Base-by-base conservation (phyloP, 345 rosid genomes). In the Excoecaria cochinchinensis region DNA sequence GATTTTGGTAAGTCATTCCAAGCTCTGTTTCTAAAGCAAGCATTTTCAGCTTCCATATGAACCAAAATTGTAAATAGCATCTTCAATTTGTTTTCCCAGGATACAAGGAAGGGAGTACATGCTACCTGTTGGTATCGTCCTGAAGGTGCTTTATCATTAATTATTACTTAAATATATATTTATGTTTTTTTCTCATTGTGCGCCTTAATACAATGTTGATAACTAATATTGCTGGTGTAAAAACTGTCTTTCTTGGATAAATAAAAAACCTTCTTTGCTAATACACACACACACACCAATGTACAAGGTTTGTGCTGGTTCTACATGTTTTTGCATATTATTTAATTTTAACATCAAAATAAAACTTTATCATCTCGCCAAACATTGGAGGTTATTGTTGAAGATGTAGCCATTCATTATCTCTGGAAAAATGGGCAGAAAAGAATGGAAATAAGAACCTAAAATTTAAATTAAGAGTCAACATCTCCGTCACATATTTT, bases 111-210 rank as follows among this genome's bases (percentile, higher is more conserved):
- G 86, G 82, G 99, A 95, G 69, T 92, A 89, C 84, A 67, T 95
- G 84, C 92, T 95, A 82, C 98, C 99, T 70, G 93, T 86, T 40
- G 97, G 98, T 36, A 62, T 95, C 78, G 89, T 93, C 80, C 85
- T 95, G 81, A 95, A 93, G 97, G 99, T 95, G 67, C 64, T 65
- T 59, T 79, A 3, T 75, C 70, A 55, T 76, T 69, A 69, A 25
- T 72, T 40, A 48, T 6, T 70, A 64, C 46, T 42, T 78, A 1
- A 59, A 53, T 17, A 15, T 67, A 10, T 38, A n/a, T 4, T 46
- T 8, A 1, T 22, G 8, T 6, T 4, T 15, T 31, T 31, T 58
- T 13, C 42, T 71, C 25, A 44, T 8, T 22, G 22, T 44, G 64
- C 17, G 31, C 56, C n/a, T 67, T 31, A 31, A 25, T 61, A 5